phyloP scores from a whole-genome alignment of 73 alveolate species.

The Uronychia binucleata region DNA sequence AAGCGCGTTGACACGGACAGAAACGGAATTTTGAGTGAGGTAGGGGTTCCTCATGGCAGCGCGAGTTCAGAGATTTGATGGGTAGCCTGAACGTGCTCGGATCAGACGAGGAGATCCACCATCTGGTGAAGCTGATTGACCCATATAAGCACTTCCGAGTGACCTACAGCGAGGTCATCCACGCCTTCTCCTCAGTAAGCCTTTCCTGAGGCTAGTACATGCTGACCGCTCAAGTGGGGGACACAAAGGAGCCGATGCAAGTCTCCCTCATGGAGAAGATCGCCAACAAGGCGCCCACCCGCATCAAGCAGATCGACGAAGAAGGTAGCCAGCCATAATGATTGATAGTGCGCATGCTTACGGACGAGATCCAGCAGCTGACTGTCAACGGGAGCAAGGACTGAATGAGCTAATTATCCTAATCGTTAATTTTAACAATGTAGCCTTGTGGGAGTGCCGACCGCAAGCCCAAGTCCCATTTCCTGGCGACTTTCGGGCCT shows the following conservation, averaged over 20 bases:
- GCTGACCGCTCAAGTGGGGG: neutral
- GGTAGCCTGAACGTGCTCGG: neutral
- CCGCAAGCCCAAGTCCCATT: too few species aligned
- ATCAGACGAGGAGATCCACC: neutral
- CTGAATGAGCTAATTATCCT: neutral
- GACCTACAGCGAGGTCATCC: neutral
- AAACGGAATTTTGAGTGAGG: constrained; percentile 58
- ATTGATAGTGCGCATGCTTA: too few species aligned
- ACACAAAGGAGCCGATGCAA: neutral
- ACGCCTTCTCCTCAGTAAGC: neutral
- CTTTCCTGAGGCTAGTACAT: neutral
- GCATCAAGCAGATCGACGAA: neutral
- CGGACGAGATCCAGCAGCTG: neutral
- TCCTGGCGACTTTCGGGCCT: neutral
- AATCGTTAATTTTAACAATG: neutral
- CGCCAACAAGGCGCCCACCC: neutral
- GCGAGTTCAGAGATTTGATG: neutral
- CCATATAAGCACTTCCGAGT: neutral
- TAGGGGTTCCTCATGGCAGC: neutral
- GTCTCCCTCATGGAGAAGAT: neutral
- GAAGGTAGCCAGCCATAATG: neutral
- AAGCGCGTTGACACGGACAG: constrained; percentile 59
- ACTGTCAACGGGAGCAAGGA: neutral
- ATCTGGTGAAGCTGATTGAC: neutral
- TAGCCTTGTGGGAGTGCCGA: neutral